These are phyloP conservation scores for Colletotrichum sojae DNA, from an alignment of 2,329 filamentous ascomycete species.

Conservation along the genomic window DNA sequence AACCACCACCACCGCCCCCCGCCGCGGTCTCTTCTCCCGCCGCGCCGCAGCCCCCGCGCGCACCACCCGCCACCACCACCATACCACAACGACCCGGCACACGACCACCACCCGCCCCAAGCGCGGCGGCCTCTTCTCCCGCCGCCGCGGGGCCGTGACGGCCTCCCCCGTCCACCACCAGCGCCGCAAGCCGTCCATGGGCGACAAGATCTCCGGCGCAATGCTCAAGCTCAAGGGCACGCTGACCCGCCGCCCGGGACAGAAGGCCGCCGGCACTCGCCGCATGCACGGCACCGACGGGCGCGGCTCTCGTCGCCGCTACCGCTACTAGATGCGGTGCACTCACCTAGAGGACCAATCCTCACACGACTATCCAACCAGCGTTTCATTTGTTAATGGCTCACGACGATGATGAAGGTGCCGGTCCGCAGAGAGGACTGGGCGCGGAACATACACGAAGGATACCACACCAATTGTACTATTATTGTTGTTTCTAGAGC, in stretches of 20 bases:
- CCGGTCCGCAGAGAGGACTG: not conserved
- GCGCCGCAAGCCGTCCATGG: constrained; percentile 76
- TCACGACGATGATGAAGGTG: constrained; percentile 15
- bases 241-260: constrained; percentile 76
- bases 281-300: constrained; percentile 83
- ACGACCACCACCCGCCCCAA: constrained; percentile 60
- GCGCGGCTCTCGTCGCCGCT: constrained; percentile 63
- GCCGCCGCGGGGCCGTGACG: constrained; percentile 47
- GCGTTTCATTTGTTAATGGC: constrained; percentile 9
- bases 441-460: not conserved
- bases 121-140: constrained; percentile 56
- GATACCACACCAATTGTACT: constrained; percentile 28
- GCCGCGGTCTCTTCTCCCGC: constrained; percentile 44
- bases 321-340: constrained; percentile 40
- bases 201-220: constrained; percentile 84
- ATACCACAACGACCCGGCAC: constrained; percentile 49
- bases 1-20: constrained; percentile 41
- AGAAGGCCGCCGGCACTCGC: constrained; percentile 78
- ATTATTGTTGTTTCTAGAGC: constrained; percentile 17
- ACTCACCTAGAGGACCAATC: not conserved
- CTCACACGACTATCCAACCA: not conserved
- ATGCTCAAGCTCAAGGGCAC: constrained; percentile 80
- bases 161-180: constrained; percentile 69
- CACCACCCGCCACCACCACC: constrained; percentile 45
- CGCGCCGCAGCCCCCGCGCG: constrained; percentile 41